Evolutionary conservation across 2,329 filamentous ascomycete genomes (phyloP).

Genomic region (Fusarium algeriense): DNA sequence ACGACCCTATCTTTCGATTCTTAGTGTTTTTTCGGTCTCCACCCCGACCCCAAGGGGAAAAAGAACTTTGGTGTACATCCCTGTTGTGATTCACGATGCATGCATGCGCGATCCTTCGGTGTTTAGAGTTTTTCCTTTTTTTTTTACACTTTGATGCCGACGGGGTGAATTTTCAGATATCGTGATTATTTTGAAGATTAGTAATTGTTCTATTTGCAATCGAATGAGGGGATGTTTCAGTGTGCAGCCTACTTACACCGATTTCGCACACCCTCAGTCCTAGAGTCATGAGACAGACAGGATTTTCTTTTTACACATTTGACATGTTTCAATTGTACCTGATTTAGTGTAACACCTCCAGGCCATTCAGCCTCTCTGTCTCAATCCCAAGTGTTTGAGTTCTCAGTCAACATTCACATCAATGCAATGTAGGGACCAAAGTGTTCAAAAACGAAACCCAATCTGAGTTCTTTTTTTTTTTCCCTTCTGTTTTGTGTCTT

Average conservation of each 20-base stretch:
- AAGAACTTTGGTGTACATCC: slow-evolving; percentile 32
- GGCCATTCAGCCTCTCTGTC: neutral
- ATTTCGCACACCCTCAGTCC: neutral
- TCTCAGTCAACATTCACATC: neutral
- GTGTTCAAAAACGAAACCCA: slow-evolving; percentile 30
- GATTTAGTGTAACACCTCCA: slow-evolving; percentile 22
- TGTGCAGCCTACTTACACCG: neutral
- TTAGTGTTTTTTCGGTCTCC: slow-evolving; percentile 26
- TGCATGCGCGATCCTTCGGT: slow-evolving; percentile 9
- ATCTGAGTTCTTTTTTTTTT: slow-evolving; percentile 33
- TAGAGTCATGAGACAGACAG: slow-evolving; percentile 30
- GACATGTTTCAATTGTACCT: slow-evolving; percentile 15
- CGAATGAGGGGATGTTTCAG: neutral
- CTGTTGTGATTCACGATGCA: slow-evolving; percentile 11
- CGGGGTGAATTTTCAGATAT: neutral
- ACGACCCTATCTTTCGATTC: slow-evolving; percentile 25
- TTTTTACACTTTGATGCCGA: slow-evolving; percentile 31
- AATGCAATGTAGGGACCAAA: neutral
- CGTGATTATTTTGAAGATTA: neutral
- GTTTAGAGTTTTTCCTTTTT: neutral
- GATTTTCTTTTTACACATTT: neutral
- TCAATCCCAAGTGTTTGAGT: neutral
- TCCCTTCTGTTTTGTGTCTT: slow-evolving; percentile 31
- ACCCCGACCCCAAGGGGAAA: slow-evolving; percentile 1
- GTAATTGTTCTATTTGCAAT: neutral